phyloP scores from a whole-genome alignment of 1,284 basidiomycete genomes.

The Stygiomarasmius scandens region DNA sequence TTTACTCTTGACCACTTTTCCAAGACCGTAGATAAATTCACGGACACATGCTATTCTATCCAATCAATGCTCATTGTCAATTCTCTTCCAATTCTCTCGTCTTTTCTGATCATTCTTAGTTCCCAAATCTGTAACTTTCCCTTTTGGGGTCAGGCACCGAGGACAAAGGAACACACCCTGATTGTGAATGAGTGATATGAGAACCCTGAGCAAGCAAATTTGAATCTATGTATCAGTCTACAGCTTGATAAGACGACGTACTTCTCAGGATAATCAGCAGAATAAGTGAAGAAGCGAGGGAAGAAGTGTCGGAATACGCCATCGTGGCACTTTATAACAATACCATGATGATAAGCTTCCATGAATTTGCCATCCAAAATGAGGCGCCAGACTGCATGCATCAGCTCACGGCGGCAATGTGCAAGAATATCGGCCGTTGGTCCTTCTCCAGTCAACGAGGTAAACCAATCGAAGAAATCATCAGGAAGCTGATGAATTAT shows the following conservation, averaged over 20 bases:
- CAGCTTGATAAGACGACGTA: slow-evolving; percentile 19
- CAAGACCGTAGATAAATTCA: slow-evolving; percentile 17
- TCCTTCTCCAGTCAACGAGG: neutral
- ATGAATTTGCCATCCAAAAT: slow-evolving; percentile 33
- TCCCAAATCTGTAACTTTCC: slow-evolving; percentile 4
- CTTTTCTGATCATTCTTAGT: neutral
- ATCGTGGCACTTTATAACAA: slow-evolving; percentile 27
- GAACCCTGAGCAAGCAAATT: slow-evolving; percentile 3
- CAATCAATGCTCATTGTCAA: slow-evolving; percentile 4
- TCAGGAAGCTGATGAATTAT: neutral
- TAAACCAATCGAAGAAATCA: neutral
- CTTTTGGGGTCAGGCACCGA: slow-evolving; percentile 14
- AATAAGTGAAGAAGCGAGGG: slow-evolving; percentile 27
- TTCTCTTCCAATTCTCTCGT: neutral
- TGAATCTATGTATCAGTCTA: neutral
- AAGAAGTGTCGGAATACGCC: slow-evolving; percentile 22
- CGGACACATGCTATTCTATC: slow-evolving; percentile 8
- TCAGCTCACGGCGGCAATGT: slow-evolving; percentile 29
- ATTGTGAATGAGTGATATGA: slow-evolving; percentile 15
- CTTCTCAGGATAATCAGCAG: slow-evolving; percentile 36
- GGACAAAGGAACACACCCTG: slow-evolving; percentile 22
- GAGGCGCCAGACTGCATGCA: slow-evolving; percentile 27
- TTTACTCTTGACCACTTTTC: slow-evolving; percentile 13
- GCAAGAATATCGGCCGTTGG: slow-evolving; percentile 18
- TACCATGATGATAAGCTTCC: slow-evolving; percentile 29